Base-by-base conservation (phyloP, 129 eudicot genomes). In the Sambucus nigra region DNA sequence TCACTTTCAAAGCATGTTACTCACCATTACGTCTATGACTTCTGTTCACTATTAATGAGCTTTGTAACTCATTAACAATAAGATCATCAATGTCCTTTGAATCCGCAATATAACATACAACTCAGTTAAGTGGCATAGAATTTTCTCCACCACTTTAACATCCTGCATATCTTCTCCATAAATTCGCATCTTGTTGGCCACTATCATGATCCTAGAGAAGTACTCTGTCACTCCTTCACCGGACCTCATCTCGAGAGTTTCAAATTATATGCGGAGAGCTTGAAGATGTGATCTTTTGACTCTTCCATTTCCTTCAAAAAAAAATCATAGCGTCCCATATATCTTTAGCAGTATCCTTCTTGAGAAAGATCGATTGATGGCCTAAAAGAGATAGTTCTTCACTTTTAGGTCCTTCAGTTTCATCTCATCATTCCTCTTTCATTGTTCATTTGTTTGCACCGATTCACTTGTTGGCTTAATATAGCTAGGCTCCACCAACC, bases 41-140 rank as follows among this genome's bases (percentile, higher is more conserved):
- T 11, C 29, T 53, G 19, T 48, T 26, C 26, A 48, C 53, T 48
- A 48, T 48, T 48, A 48, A 22, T 2, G 53, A 48, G 7, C 53
- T 48, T 22, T 48, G 53, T 7, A 48, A 22, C 28, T 48, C 53
- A 57, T 57, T 49, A 20, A 57, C n/a, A 3, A 49, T 12, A 10
- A 57, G 48, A 1, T 8, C 7, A 24, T 57, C 62, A 57, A 57
- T 19, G 21, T 57, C 62, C 41, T 39, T 19, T 3, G 59, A 53
- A 10, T 28, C 59, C 16, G 26, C 59, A 25, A 53, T 25, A 18
- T 12, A 11, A 29, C n/a, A n/a, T n/a, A 53, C 42, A 15, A n/a
- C 42, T 5, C 12, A 27, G 38, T 53, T 53, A 29, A 53, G 29
- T 28, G 23, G 3, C 55, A 1, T 1, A 49, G 55, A 23, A 49